A percentile compares a stretch with the other conserved stretches of the same genome.
phyloP scores from a whole-genome alignment of 495 filamentous ascomycete species.

The Aspergillus biplanus region DNA sequence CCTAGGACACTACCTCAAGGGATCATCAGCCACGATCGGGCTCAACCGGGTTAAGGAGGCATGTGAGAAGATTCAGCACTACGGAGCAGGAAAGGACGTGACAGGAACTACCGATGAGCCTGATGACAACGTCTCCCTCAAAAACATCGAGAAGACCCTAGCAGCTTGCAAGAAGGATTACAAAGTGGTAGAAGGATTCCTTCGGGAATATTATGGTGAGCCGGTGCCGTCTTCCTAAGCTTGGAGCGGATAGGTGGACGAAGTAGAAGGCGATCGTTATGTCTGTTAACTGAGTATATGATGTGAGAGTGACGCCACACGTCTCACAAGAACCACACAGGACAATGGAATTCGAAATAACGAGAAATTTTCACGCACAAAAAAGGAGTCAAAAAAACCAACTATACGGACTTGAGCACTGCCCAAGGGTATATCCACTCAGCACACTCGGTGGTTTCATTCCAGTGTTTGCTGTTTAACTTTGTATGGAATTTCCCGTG shows the following conservation, averaged over 20 bases:
- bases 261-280: constrained; percentile 14
- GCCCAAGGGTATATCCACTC: not conserved
- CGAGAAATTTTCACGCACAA: not conserved
- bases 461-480: constrained; percentile 10
- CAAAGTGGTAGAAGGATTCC: constrained; percentile 67
- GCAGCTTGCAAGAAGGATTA: constrained; percentile 75
- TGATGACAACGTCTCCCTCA: constrained; percentile 66
- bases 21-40: constrained; percentile 95
- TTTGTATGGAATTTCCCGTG: constrained; percentile 20
- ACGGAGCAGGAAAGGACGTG: constrained; percentile 77
- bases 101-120: constrained; percentile 64
- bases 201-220: constrained; percentile 73
- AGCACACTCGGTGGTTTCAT: not conserved
- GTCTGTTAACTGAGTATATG: constrained; percentile 25
- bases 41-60: constrained; percentile 88
- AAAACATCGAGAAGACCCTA: constrained; percentile 70
- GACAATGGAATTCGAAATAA: constrained; percentile 14
- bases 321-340: constrained; percentile 4
- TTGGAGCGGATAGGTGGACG: constrained; percentile 18
- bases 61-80: constrained; percentile 97
- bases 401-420: constrained; percentile 8
- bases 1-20: constrained; percentile 95
- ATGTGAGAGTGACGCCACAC: constrained; percentile 7
- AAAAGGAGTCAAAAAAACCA: not conserved
- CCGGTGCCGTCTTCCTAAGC: constrained; percentile 11